Evolutionary conservation across 441 rosid species (phyloP).

Genomic region (Breynia disticha): DNA sequence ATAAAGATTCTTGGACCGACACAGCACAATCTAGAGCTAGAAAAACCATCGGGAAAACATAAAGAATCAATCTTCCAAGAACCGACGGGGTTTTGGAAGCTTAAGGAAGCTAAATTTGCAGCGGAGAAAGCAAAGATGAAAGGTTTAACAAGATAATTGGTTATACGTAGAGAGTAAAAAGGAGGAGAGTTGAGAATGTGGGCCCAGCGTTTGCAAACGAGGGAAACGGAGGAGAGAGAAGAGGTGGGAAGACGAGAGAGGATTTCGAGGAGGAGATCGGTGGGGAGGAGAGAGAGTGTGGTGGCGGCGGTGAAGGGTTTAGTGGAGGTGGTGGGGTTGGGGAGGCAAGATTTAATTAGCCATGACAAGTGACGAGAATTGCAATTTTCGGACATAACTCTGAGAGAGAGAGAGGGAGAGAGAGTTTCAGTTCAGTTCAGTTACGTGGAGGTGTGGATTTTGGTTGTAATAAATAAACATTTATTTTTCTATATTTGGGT

Average conservation of each 20-base stretch:
- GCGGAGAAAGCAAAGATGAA: conserved; percentile 41
- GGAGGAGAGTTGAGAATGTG: conserved; percentile 49
- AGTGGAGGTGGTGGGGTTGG: conserved; percentile 33
- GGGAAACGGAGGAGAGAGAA: conserved; percentile 47
- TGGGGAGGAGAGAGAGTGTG: conserved; percentile 51
- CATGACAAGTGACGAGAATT: conserved; percentile 87
- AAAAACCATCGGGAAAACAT: conserved; percentile 16
- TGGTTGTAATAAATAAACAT: too few species aligned
- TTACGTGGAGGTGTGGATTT: too few species aligned
- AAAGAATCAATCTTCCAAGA: conserved; percentile 32
- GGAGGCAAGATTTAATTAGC: conserved; percentile 81
- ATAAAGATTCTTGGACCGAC: conserved; percentile 62
- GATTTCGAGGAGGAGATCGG: conserved; percentile 69
- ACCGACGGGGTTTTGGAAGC: conserved; percentile 9
- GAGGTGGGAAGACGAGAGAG: conserved; percentile 55
- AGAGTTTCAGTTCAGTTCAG: too few species aligned
- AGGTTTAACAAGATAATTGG: conserved; percentile 31
- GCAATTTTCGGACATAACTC: conserved; percentile 55
- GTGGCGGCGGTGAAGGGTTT: conserved; percentile 16
- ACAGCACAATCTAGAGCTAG: conserved; percentile 44
- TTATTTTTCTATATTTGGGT: too few species aligned
- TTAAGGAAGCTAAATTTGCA: conserved; percentile 34
- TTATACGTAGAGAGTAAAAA: conserved; percentile 55
- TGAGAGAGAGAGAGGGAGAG: background rate
- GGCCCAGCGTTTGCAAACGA: conserved; percentile 79